These are phyloP conservation scores for Fusarium sp. DNA, from an alignment of 2,329 filamentous ascomycete species.

Conservation along the genomic window DNA sequence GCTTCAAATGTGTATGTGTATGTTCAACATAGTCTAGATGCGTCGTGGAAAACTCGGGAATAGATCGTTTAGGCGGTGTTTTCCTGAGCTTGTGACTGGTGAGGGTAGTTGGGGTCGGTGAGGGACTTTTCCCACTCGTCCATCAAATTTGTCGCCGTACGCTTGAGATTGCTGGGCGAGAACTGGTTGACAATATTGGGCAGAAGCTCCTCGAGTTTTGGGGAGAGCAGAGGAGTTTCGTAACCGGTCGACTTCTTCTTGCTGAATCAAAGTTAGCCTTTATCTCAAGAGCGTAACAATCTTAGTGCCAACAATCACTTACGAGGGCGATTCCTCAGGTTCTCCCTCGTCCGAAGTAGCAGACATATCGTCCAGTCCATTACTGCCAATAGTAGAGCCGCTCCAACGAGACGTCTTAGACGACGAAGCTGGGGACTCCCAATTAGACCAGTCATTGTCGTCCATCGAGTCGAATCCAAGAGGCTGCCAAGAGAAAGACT, in stretches of 20 bases:
- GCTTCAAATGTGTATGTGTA: conserved; percentile 36
- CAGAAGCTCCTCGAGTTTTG: conserved; percentile 66
- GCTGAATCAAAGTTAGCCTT: conserved; percentile 40
- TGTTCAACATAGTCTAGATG: conserved; percentile 36
- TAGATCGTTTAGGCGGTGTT: conserved; percentile 44
- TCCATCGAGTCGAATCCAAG: conserved; percentile 67
- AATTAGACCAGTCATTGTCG: conserved; percentile 73
- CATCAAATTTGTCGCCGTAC: conserved; percentile 86
- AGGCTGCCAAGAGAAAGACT: conserved; percentile 71
- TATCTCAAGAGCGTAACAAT: not conserved
- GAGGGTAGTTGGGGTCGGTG: conserved; percentile 45
- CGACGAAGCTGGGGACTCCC: conserved; percentile 66
- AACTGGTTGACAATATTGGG: conserved; percentile 79
- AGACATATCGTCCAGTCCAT: conserved; percentile 56
- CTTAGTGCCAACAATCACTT: conserved; percentile 49
- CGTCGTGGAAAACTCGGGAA: conserved; percentile 15
- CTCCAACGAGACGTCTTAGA: conserved; percentile 70
- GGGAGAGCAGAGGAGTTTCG: conserved; percentile 51
- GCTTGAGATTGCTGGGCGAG: conserved; percentile 80
- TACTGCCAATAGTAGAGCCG: conserved; percentile 65
- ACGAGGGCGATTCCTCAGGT: conserved; percentile 61
- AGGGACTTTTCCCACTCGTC: conserved; percentile 84
- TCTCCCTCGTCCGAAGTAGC: conserved; percentile 61
- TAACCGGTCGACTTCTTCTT: conserved; percentile 49
- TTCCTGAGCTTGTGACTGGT: conserved; percentile 48